Percentiles rank a stretch among this genome's conserved stretches.
phyloP scores from a whole-genome alignment of 1,139 yeast genomes.

The Nakaseomyces bracarensis region DNA sequence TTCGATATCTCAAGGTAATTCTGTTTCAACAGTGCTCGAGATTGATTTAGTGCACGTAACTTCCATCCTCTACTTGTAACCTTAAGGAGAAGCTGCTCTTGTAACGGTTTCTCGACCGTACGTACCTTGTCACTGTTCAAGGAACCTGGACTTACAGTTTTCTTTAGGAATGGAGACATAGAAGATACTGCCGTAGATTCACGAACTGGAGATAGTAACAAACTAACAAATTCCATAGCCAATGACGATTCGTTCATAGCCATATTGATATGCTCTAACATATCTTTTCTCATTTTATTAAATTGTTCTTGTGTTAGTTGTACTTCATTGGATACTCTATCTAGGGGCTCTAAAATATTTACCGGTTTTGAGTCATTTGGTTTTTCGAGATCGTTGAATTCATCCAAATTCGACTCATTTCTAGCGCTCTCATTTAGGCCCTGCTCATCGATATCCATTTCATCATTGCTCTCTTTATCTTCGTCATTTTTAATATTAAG shows the following conservation, averaged over 20 bases:
- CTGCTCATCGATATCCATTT: conserved; percentile 12
- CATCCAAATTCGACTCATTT: neutral
- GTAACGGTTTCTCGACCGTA: conserved; percentile 14
- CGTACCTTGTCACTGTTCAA: conserved; percentile 56
- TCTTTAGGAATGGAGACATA: conserved; percentile 79
- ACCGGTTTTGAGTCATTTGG: conserved; percentile 11
- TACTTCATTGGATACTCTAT: conserved; percentile 11
- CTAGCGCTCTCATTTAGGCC: conserved; percentile 3
- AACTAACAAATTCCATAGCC: conserved; percentile 77
- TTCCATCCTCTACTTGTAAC: conserved; percentile 79
- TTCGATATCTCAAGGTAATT: conserved; percentile 46
- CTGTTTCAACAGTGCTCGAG: conserved; percentile 43
- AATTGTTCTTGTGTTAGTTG: conserved; percentile 41
- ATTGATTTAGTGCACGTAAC: conserved; percentile 52
- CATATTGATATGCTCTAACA: conserved; percentile 46
- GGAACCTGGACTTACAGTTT: conserved; percentile 73
- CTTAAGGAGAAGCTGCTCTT: conserved; percentile 20
- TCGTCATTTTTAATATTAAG: conserved; percentile 12
- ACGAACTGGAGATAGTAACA: conserved; percentile 69
- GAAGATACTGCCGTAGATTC: conserved; percentile 83
- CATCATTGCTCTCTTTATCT: conserved; percentile 6
- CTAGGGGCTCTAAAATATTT: conserved; percentile 11
- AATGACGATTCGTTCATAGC: conserved; percentile 87
- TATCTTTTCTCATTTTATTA: conserved; percentile 46
- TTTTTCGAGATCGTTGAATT: conserved; percentile 10